These are phyloP conservation scores for Aspergillus nanangensis DNA, from an alignment of 495 filamentous ascomycete genomes.

Conservation along the genomic window DNA sequence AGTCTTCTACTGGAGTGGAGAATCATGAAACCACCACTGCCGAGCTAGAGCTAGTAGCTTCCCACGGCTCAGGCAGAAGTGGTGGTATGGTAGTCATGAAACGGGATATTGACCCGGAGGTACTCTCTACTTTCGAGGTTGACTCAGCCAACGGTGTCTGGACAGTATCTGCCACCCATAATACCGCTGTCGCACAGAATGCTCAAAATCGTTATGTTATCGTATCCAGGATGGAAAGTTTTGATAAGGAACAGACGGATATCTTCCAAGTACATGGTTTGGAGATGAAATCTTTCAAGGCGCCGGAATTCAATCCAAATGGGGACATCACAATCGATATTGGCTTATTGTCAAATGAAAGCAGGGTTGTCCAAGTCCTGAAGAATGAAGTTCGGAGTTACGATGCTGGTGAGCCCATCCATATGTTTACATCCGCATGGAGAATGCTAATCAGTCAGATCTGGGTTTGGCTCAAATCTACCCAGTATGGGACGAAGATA, in stretches of 20 bases:
- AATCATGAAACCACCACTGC: constrained; percentile 33
- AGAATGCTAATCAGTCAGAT: constrained; percentile 45
- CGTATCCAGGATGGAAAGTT: constrained; percentile 23
- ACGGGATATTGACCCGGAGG: constrained; percentile 60
- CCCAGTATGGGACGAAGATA: constrained; percentile 83
- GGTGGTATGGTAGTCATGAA: constrained; percentile 73
- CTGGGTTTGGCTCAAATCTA: constrained; percentile 83
- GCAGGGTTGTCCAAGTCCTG: constrained; percentile 77
- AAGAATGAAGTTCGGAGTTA: constrained; percentile 81
- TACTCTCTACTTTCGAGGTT: constrained; percentile 54
- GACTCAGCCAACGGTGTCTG: constrained; percentile 33
- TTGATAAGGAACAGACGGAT: constrained; percentile 38
- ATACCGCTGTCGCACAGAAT: constrained; percentile 21
- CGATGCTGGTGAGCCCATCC: constrained; percentile 64
- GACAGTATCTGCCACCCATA: constrained; percentile 24
- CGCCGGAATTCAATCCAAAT: constrained; percentile 82
- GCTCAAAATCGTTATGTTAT: constrained; percentile 32
- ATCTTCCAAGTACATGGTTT: constrained; percentile 28
- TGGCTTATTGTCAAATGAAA: constrained; percentile 67
- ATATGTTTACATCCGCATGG: neutral
- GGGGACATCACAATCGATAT: constrained; percentile 79
- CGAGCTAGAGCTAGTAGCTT: constrained; percentile 63
- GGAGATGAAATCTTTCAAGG: constrained; percentile 29
- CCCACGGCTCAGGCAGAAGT: constrained; percentile 62
- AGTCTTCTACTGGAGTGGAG: constrained; percentile 18